phyloP scores from a whole-genome alignment of 495 filamentous ascomycete genomes.

The Glarea lozoyensis region DNA sequence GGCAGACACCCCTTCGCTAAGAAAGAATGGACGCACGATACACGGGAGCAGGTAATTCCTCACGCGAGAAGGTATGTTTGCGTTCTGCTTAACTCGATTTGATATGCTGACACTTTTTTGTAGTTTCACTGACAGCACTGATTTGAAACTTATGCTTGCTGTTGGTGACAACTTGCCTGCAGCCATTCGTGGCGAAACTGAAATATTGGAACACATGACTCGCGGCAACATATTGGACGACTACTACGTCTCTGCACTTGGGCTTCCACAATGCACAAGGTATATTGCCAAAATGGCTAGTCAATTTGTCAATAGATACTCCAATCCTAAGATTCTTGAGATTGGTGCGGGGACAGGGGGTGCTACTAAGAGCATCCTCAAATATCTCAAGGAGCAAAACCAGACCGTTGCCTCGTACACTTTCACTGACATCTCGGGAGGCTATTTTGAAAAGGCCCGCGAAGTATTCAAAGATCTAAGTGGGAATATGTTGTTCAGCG shows the following conservation, averaged over 20 bases:
- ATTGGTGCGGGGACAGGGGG: constrained; percentile 33
- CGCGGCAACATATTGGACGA: constrained; percentile 27
- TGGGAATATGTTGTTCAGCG: constrained; percentile 34
- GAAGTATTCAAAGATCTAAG: constrained; percentile 30
- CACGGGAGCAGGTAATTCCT: neutral
- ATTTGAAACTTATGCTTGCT: constrained; percentile 1
- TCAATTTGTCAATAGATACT: constrained; percentile 34
- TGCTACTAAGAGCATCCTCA: constrained; percentile 27
- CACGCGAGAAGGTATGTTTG: neutral
- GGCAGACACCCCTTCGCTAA: neutral
- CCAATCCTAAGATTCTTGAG: constrained; percentile 37
- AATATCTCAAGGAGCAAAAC: constrained; percentile 17
- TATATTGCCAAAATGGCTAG: constrained; percentile 16
- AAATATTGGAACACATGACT: constrained; percentile 33
- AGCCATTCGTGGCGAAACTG: constrained; percentile 28
- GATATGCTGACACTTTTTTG: no score
- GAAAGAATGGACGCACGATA: constrained; percentile 6
- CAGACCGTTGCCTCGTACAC: constrained; percentile 33
- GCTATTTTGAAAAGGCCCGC: constrained; percentile 34
- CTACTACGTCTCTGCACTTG: constrained; percentile 27
- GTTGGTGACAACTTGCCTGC: constrained; percentile 31
- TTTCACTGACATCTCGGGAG: constrained; percentile 37
- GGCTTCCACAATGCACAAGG: constrained; percentile 17
- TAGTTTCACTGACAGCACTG: neutral
- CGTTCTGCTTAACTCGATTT: neutral